Conservation (phyloP, 768 basidiomycete species). For the Termitomyces sp. region DNA sequence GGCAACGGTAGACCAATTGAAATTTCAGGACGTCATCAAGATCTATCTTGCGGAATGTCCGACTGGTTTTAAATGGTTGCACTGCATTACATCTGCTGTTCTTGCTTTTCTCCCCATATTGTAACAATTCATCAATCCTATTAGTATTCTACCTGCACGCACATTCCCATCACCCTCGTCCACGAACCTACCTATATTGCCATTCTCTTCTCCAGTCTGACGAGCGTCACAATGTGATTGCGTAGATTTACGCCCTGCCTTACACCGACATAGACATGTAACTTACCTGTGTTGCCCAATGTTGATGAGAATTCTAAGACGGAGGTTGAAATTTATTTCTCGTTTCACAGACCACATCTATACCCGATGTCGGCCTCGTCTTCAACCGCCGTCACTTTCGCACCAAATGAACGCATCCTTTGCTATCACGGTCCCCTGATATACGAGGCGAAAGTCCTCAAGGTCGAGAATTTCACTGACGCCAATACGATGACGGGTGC, state of each 20-base stretch:
- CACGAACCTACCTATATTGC: background rate
- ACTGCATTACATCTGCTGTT: constrained; percentile 2
- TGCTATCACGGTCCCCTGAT: constrained; percentile 95
- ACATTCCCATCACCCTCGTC: too few relatives aligned
- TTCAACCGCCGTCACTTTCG: constrained; percentile 32
- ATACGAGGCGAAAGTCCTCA: constrained; percentile 93
- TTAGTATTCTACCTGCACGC: background rate
- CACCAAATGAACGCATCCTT: constrained; percentile 71
- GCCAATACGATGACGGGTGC: constrained; percentile 50
- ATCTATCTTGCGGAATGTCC: background rate
- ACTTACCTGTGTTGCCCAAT: background rate
- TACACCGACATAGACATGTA: constrained; percentile 1
- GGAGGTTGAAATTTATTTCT: constrained; percentile 9
- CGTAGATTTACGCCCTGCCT: background rate
- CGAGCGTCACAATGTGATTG: constrained; percentile 7
- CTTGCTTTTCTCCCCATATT: background rate
- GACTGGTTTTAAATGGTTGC: background rate
- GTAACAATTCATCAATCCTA: background rate
- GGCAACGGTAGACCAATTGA: background rate
- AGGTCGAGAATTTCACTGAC: constrained; percentile 58
- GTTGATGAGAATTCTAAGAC: constrained; percentile 2
- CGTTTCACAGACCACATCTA: background rate
- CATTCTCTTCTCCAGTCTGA: background rate
- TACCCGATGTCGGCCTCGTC: constrained; percentile 20
- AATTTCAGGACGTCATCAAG: background rate